Evolutionary conservation across 2,329 filamentous ascomycete species (phyloP).

Genomic region (Cadophora gregata): DNA sequence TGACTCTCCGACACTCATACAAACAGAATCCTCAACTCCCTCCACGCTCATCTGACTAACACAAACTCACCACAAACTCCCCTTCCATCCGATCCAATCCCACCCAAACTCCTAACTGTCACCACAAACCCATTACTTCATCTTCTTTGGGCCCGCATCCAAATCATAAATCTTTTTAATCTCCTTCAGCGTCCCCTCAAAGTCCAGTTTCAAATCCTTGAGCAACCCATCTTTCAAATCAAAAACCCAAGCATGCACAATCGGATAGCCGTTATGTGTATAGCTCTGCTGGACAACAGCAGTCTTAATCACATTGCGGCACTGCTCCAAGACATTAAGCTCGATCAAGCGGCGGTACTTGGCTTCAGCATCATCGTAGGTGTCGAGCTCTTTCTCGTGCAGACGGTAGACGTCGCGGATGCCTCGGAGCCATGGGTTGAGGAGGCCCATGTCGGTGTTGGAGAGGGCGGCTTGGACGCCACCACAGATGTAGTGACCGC

Average conservation of each 20-base stretch:
- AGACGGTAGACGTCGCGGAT: conserved; percentile 77
- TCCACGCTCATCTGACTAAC: background rate
- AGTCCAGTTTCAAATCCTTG: conserved; percentile 68
- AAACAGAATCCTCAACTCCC: background rate
- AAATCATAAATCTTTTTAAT: conserved; percentile 72
- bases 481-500: conserved; percentile 80
- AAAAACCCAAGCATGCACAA: conserved; percentile 79
- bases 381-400: conserved; percentile 72
- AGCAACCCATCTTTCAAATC: conserved; percentile 70
- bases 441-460: conserved; percentile 70
- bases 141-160: conserved; percentile 10
- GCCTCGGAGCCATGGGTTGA: conserved; percentile 78
- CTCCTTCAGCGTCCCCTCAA: conserved; percentile 59
- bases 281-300: conserved; percentile 78
- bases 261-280: conserved; percentile 65
- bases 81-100: background rate
- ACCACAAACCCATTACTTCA: background rate
- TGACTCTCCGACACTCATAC: background rate
- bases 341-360: conserved; percentile 77
- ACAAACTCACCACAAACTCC: background rate
- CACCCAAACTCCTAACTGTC: background rate
- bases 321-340: conserved; percentile 81
- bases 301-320: conserved; percentile 80
- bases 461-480: conserved; percentile 79
- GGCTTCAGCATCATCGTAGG: conserved; percentile 61